phyloP scores from a whole-genome alignment of 2,329 filamentous ascomycete genomes.

The Sclerotinia spermophila region DNA sequence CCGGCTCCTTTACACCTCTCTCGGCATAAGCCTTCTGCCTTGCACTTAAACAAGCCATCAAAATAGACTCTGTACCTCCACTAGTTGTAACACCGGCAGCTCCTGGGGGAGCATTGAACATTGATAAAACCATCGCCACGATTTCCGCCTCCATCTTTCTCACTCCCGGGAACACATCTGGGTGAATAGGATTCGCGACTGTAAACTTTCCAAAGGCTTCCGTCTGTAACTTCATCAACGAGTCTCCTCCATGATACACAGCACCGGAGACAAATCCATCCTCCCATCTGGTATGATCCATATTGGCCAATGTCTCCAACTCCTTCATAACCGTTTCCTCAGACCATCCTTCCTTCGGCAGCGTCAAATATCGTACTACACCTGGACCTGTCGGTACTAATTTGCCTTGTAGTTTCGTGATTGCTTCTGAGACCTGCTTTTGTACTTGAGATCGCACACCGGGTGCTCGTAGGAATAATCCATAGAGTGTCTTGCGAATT shows the following conservation, averaged over 20 bases:
- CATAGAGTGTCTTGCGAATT: conserved; percentile 71
- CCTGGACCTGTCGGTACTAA: conserved; percentile 71
- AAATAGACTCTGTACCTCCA: conserved; percentile 92
- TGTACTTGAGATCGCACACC: conserved; percentile 84
- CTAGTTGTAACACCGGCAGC: conserved; percentile 86
- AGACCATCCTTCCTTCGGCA: conserved; percentile 82
- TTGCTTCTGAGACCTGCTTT: conserved; percentile 74
- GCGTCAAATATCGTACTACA: conserved; percentile 66
- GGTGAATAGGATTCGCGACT: conserved; percentile 94
- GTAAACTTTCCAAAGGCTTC: conserved; percentile 94
- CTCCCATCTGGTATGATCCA: conserved; percentile 97
- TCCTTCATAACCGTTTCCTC: conserved; percentile 76
- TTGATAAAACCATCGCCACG: conserved; percentile 85
- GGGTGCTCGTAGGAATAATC: conserved; percentile 79
- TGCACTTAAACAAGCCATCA: conserved; percentile 90
- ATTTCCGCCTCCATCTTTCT: conserved; percentile 99
- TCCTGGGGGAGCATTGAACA: conserved; percentile 86
- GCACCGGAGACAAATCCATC: conserved; percentile 92
- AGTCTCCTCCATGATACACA: conserved; percentile 90
- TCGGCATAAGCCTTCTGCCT: conserved; percentile 85
- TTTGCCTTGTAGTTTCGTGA: conserved; percentile 78
- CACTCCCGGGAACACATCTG: conserved; percentile 95
- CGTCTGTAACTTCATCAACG: conserved; percentile 77
- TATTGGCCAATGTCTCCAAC: conserved; percentile 70
- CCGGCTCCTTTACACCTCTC: conserved; percentile 83